These are phyloP conservation scores for Phytophthora pini DNA, from an alignment of 352 stramenopile species.

Conservation along the genomic window DNA sequence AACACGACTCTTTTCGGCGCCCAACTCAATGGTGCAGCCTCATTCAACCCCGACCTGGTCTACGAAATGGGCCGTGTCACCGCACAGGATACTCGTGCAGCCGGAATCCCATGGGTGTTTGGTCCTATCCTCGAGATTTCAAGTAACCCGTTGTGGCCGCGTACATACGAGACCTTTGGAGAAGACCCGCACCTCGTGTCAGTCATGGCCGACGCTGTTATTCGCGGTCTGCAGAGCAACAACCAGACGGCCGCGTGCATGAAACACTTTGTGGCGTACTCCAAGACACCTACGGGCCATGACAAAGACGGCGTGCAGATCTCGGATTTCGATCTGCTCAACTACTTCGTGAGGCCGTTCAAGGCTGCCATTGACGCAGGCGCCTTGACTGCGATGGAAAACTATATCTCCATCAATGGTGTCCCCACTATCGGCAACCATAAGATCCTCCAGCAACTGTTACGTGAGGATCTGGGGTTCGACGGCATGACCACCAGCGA, in stretches of 20 bases:
- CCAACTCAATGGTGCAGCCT: neutral
- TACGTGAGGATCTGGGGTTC: neutral
- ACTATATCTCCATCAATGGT: neutral
- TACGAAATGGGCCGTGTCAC: neutral
- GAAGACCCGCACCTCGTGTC: neutral
- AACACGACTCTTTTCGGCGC: slow-evolving; percentile 54
- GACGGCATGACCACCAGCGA: neutral
- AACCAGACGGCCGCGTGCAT: neutral
- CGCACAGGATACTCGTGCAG: neutral
- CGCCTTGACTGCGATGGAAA: neutral
- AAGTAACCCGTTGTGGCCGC: neutral
- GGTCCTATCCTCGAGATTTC: neutral
- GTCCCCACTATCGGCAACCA: neutral
- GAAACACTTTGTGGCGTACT: neutral
- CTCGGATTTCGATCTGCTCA: neutral
- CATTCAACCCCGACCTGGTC: neutral
- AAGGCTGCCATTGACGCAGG: slow-evolving; percentile 5
- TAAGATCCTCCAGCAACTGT: neutral
- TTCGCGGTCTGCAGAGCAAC: slow-evolving; percentile 55
- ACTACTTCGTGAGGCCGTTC: neutral
- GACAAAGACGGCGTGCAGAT: neutral
- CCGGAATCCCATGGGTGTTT: neutral
- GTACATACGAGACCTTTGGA: neutral
- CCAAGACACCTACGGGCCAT: neutral
- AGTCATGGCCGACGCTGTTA: neutral